Percentiles rank a stretch among this genome's conserved stretches.
Conservation (phyloP, 495 filamentous ascomycete species). For the Neurospora cerealis region DNA sequence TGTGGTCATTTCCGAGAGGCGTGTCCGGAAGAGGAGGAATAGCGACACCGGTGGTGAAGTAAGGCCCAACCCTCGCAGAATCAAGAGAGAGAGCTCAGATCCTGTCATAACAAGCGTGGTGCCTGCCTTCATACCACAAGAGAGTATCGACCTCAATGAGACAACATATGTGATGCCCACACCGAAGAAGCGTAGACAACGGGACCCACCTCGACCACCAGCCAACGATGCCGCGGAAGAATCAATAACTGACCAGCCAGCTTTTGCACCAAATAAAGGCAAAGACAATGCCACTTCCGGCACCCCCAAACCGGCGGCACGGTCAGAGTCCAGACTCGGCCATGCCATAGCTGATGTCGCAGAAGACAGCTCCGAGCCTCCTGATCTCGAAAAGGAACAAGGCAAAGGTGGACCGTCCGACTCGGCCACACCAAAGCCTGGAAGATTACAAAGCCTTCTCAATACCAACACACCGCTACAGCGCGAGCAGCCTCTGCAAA, state of each 20-base stretch:
- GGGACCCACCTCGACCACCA: neutral
- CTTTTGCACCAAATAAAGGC: neutral
- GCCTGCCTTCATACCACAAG: conserved; percentile 26
- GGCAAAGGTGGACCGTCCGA: neutral
- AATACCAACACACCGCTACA: neutral
- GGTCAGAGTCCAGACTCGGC: neutral
- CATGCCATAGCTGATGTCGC: neutral
- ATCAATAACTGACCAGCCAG: neutral
- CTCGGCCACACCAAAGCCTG: neutral
- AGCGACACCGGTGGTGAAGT: conserved; percentile 5
- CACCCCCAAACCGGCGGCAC: neutral
- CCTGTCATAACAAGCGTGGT: conserved; percentile 25
- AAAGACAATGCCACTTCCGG: neutral
- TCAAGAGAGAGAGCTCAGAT: conserved; percentile 29
- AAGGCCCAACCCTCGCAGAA: conserved; percentile 7
- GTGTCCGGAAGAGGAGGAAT: conserved; percentile 31
- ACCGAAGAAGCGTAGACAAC: conserved; percentile 41
- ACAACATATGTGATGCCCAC: conserved; percentile 47
- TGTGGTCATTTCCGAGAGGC: conserved; percentile 33
- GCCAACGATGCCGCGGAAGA: neutral
- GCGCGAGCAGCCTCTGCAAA: neutral
- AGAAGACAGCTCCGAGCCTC: neutral
- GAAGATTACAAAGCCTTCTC: conserved; percentile 8
- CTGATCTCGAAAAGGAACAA: neutral
- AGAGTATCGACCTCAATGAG: conserved; percentile 69